Evolutionary conservation across 208 protist genomes (phyloP), one percentile per base, ranked within the genome.

Genomic region (Acanthamoeba lugdunensis): DNA sequence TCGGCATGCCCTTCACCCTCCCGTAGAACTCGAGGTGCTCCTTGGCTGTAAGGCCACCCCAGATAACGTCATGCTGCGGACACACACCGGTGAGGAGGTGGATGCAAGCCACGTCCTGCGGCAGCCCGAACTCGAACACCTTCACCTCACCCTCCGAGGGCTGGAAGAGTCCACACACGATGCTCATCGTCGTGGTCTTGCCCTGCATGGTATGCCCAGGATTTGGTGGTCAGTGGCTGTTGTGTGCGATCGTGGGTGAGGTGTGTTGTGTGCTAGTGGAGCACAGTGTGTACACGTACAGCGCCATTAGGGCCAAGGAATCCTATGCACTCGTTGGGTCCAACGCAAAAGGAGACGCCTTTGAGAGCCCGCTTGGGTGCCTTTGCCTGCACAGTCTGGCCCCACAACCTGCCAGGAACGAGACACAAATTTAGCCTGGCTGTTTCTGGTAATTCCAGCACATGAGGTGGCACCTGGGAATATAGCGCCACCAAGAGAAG

Each of bases 251-350:
- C 52, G 52, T 18, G 16, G 13, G 1, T 16, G 48, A 41, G 30
- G 67, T 18, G 30, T 9, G 13, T 11, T 33, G 33, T 33, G 33
- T 33, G 33, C 33, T 33, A 33, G 33, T 33, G 33, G 33, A 33
- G 33, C 33, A 33, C 33, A 33, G 33, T 33, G 33, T 33, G 33
- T 33, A 33, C 33, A 16, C n/a, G 33, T 67, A 89, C 81, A 18
- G 95, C 95, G 3, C 95, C 95, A 88, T 96, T 96, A 28, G 92
- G 93, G 2, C 95, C 95, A 0, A 96, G 95, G 41, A 96, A 84
- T 48, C 89, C 89, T 0, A 93, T 21, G 33, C 89, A 93, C 48
- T 77, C 69, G 71, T 82, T 82, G 16, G 89, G 9, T 8, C 30
- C 45, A 6, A 93, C 45, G 67, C 16, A 14, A 18, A 93, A 82